These are phyloP conservation scores for Avena insularis DNA, from an alignment of 176 grass and related monocot genomes.

Conservation along the genomic window DNA sequence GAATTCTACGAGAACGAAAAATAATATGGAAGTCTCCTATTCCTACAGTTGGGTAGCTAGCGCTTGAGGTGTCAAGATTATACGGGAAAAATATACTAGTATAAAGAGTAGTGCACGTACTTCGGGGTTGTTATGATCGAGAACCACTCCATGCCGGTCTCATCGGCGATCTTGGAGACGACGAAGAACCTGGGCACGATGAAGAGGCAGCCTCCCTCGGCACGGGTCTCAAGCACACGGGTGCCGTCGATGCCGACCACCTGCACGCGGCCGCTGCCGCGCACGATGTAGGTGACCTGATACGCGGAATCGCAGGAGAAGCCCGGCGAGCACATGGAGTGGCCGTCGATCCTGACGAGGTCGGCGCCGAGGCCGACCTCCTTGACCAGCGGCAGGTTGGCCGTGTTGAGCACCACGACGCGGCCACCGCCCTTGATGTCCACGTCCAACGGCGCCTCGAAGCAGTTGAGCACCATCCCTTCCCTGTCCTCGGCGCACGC, in stretches of 20 bases:
- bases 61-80: too few species aligned
- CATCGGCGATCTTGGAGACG: conserved; percentile 68
- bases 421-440: conserved; percentile 65
- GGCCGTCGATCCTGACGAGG: conserved; percentile 54
- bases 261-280: conserved; percentile 59
- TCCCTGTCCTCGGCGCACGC: conserved; percentile 38
- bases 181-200: conserved; percentile 78
- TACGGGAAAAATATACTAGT: too few species aligned
- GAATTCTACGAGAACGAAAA: too few species aligned
- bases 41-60: too few species aligned
- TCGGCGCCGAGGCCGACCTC: conserved; percentile 69
- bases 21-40: too few species aligned
- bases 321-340: conserved; percentile 70
- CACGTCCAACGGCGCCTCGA: conserved; percentile 68
- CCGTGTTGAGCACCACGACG: conserved; percentile 65
- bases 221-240: conserved; percentile 47
- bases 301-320: conserved; percentile 71
- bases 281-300: conserved; percentile 65
- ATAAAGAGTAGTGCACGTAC: background rate
- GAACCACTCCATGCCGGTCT: conserved; percentile 71
- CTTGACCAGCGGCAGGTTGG: conserved; percentile 65
- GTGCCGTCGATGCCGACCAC: conserved; percentile 62
- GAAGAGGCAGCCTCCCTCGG: conserved; percentile 53
- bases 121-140: conserved; percentile 74
- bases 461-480: conserved; percentile 74